Percentiles rank a stretch among this genome's conserved stretches.
Evolutionary conservation across 345 rosid species (phyloP).

Genomic region (Barbarea vulgaris): DNA sequence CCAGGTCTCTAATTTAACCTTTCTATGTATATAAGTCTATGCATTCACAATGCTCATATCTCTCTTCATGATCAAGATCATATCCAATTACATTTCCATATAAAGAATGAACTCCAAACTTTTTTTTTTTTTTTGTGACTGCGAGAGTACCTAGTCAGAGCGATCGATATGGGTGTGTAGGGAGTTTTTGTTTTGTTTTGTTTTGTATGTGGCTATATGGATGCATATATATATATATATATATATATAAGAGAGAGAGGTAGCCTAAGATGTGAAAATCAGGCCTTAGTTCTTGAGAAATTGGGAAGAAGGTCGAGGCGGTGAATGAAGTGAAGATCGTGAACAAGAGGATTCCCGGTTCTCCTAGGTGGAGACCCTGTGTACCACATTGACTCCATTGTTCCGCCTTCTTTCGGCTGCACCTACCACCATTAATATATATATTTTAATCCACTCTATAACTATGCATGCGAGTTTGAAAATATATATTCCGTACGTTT

Average conservation of each 20-base stretch:
- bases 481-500: background rate
- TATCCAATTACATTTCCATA: conserved; percentile 15
- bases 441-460: background rate
- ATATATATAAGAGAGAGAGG: too few relatives aligned
- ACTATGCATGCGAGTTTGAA: conserved; percentile 5
- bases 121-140: background rate
- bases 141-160: background rate
- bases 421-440: background rate
- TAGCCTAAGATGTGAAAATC: conserved; percentile 6
- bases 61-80: conserved; percentile 1
- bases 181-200: background rate
- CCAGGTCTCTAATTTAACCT: background rate
- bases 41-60: background rate
- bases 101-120: background rate
- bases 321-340: conserved; percentile 65
- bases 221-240: conserved; percentile 11
- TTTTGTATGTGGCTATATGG: background rate
- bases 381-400: conserved; percentile 44
- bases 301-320: conserved; percentile 70
- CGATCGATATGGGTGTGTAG: background rate
- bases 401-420: conserved; percentile 46
- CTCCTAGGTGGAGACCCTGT: conserved; percentile 85
- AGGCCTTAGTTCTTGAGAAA: conserved; percentile 53
- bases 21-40: background rate
- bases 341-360: conserved; percentile 70